Base-by-base conservation (phyloP, 2,329 filamentous ascomycete species). In the Pezicula carpinea region DNA sequence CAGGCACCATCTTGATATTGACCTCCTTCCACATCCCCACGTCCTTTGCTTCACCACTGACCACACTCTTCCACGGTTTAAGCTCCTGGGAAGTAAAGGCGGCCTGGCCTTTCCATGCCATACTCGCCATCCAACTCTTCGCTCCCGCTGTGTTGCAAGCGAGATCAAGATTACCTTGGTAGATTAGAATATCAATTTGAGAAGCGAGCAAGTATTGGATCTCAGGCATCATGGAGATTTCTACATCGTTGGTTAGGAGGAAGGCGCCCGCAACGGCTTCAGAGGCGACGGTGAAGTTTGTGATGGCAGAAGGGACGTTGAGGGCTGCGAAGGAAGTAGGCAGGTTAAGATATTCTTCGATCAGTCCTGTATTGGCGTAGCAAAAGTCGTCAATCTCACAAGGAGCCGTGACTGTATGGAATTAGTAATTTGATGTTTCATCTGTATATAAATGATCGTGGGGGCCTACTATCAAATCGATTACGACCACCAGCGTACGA, bases 161-260 rank as follows among this genome's bases (percentile, higher is more conserved):
- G 57, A 77, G 79, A 63, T 82, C 78, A 47, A 78, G 65, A 58
- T 81, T 79, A 26, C 77, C 77, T 60, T 91, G 87, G 43, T 89
- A 74, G 50, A 92, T 67, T 7, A 83, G 80, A 8, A 92, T 75
- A 6, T 79, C 81, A 13, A 88, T 77, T 22, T 80, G 81, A 1
- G 68, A 73, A n/a, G 76, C 69, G 43, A 87, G 71, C 15, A 87
- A 73, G 18, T 72, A 68, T 42, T 80, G 77, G 2, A 87, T 68
- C 48, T 80, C 71, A 49, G 72, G 64, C 23, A 82, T 69, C 59
- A 82, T 76, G 11, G 76, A 76, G 58, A 81, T 83, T 38, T 79
- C 74, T 49, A 77, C 78, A 61, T 86, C 83, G 18, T 74, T 73
- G 0, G 71, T 76, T 21, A 62, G 53, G 5, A 61, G 53, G 53